These are phyloP conservation scores for Vanderwaltozyma yarrowii DNA, from an alignment of 805 yeast genomes.

Conservation along the genomic window DNA sequence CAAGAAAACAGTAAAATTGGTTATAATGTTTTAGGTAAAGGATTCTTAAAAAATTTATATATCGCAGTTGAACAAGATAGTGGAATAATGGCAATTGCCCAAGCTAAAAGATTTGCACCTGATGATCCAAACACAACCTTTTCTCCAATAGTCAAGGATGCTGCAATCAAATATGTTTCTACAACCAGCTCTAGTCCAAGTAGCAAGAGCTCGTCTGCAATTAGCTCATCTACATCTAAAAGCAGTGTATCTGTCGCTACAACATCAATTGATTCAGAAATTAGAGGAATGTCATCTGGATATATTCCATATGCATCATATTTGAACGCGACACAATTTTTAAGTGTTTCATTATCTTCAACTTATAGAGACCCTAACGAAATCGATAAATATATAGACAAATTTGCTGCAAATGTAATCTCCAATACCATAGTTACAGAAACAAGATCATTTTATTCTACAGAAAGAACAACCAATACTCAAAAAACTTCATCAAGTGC, in stretches of 20 bases:
- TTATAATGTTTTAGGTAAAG: constrained; percentile 44
- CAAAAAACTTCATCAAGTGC: constrained; percentile 4
- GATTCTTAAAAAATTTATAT: constrained; percentile 43
- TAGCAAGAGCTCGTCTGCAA: neutral
- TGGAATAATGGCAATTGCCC: constrained; percentile 45
- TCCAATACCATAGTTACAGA: constrained; percentile 24
- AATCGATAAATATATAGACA: constrained; percentile 11
- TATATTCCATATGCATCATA: constrained; percentile 41
- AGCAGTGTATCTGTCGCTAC: neutral
- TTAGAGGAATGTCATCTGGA: constrained; percentile 30
- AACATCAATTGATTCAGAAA: neutral
- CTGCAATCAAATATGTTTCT: neutral
- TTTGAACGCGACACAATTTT: constrained; percentile 17
- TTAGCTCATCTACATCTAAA: neutral
- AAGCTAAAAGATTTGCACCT: constrained; percentile 25
- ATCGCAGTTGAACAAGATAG: constrained; percentile 57
- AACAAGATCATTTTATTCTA: constrained; percentile 24
- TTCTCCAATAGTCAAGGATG: too few relatives aligned
- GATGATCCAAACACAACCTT: neutral
- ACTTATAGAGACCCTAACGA: neutral
- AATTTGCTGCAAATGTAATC: constrained; percentile 20
- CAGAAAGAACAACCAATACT: constrained; percentile 13
- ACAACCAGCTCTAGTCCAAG: neutral
- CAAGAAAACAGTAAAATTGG: constrained; percentile 40
- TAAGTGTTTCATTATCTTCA: constrained; percentile 4